Evolutionary conservation across 495 filamentous ascomycete genomes (phyloP).

Genomic region (Aspergillus carlsbadensis): DNA sequence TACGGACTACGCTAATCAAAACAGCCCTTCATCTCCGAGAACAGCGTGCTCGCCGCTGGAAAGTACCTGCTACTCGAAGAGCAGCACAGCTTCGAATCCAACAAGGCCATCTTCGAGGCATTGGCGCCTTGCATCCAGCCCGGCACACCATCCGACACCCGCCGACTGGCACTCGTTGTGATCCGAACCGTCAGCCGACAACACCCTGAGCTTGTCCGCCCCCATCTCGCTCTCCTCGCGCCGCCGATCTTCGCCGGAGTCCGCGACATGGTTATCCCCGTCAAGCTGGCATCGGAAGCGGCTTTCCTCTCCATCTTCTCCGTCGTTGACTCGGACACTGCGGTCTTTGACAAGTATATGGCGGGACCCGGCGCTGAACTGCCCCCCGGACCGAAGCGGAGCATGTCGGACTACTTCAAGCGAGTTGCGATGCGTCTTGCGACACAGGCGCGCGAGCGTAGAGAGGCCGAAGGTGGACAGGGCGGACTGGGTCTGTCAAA

Average conservation of each 20-base stretch:
- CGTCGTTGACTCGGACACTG: conserved; percentile 80
- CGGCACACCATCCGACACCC: conserved; percentile 74
- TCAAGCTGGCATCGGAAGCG: conserved; percentile 93
- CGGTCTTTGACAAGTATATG: conserved; percentile 92
- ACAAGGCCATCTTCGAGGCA: conserved; percentile 74
- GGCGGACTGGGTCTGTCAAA: conserved; percentile 80
- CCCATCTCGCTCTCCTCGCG: conserved; percentile 74
- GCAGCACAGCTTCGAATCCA: conserved; percentile 55
- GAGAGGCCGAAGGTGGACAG: conserved; percentile 83
- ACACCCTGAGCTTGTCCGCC: conserved; percentile 70
- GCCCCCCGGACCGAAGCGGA: conserved; percentile 70
- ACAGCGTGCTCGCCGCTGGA: conserved; percentile 89
- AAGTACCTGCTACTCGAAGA: conserved; percentile 79
- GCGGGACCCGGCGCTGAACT: conserved; percentile 58
- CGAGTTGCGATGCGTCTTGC: conserved; percentile 80
- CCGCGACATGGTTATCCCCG: conserved; percentile 89
- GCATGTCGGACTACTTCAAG: conserved; percentile 98
- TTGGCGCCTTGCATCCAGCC: conserved; percentile 72
- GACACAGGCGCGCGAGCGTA: conserved; percentile 79
- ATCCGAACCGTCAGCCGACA: conserved; percentile 78
- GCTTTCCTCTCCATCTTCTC: conserved; percentile 93
- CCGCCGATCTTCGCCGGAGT: conserved; percentile 87
- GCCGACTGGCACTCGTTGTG: conserved; percentile 85
- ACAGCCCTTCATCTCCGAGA: conserved; percentile 80
- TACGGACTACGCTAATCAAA: conserved; percentile 17